phyloP scores from a whole-genome alignment of 192 early-diverging fungal genomes.

The Gryganskiella cystojenkinii region DNA sequence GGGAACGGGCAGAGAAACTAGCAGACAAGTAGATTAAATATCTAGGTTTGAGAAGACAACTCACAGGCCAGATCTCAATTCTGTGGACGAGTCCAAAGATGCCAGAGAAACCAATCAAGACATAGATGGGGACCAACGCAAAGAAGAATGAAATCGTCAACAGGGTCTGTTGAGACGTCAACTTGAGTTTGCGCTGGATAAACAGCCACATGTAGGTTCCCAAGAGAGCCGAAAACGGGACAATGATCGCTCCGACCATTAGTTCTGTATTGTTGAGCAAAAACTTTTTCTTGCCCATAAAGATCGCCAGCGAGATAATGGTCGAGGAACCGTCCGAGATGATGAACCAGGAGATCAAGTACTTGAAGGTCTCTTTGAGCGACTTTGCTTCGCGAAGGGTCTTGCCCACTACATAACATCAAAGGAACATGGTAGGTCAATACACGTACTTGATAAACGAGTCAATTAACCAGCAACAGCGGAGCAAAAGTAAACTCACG shows the following conservation, averaged over 20 bases:
- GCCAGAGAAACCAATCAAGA: constrained; percentile 67
- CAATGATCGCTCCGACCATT: constrained; percentile 66
- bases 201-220: constrained; percentile 67
- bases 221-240: constrained; percentile 61
- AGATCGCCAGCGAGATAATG: constrained; percentile 64
- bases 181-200: constrained; percentile 60
- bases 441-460: constrained; percentile 25
- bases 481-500: constrained; percentile 10
- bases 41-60: not conserved
- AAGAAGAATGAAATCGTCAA: constrained; percentile 61
- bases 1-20: too few species aligned
- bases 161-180: constrained; percentile 64
- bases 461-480: constrained; percentile 1
- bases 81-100: constrained; percentile 63
- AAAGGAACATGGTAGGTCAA: constrained; percentile 8
- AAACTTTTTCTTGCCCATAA: constrained; percentile 69
- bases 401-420: constrained; percentile 22
- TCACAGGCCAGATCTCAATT: constrained; percentile 65
- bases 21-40: too few species aligned
- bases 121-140: constrained; percentile 69
- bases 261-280: constrained; percentile 58
- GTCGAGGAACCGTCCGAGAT: constrained; percentile 74
- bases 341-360: constrained; percentile 78
- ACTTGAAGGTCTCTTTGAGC: constrained; percentile 67
- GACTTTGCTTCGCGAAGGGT: constrained; percentile 54